A percentile compares a stretch with the other conserved stretches of the same genome.
Evolutionary conservation across 192 early-diverging fungal genomes (phyloP).

Genomic region (Chytriomyces confervae): DNA sequence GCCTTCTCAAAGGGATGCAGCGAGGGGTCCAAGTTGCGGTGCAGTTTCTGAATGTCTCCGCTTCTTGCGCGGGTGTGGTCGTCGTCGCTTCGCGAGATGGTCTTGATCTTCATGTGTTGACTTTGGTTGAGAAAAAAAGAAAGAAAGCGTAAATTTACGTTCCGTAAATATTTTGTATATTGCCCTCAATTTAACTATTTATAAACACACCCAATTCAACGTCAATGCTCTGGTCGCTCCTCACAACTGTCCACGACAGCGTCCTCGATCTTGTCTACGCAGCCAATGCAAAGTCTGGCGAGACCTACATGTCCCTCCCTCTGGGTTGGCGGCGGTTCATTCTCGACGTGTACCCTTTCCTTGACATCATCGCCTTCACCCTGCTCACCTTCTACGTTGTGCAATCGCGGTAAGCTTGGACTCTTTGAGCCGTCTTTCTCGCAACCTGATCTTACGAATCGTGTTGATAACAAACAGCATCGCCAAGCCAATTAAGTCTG

Average conservation of each 20-base stretch:
- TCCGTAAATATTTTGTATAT: too few relatives aligned
- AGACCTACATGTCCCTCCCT: conserved; percentile 6
- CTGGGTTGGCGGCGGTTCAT: conserved; percentile 20
- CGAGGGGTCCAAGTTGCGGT: conserved; percentile 86
- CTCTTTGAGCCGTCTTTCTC: not conserved
- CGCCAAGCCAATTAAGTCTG: not conserved
- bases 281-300: too few relatives aligned
- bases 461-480: not conserved
- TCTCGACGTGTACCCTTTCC: conserved; percentile 9
- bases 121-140: not conserved
- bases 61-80: conserved; percentile 80
- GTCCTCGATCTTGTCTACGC: too few relatives aligned
- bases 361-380: not conserved
- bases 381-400: conserved; percentile 1
- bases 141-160: too few relatives aligned
- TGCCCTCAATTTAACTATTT: too few relatives aligned
- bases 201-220: too few relatives aligned
- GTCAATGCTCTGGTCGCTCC: not conserved
- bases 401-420: not conserved
- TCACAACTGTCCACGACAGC: not conserved
- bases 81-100: conserved; percentile 80
- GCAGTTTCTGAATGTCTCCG: conserved; percentile 84
- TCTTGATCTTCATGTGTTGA: conserved; percentile 84
- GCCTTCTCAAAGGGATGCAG: conserved; percentile 95
- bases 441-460: not conserved